Evolutionary conservation across 1,139 yeast species (phyloP), one percentile per base, ranked within the genome.

Genomic region (Cylindricascospora bacillispora): DNA sequence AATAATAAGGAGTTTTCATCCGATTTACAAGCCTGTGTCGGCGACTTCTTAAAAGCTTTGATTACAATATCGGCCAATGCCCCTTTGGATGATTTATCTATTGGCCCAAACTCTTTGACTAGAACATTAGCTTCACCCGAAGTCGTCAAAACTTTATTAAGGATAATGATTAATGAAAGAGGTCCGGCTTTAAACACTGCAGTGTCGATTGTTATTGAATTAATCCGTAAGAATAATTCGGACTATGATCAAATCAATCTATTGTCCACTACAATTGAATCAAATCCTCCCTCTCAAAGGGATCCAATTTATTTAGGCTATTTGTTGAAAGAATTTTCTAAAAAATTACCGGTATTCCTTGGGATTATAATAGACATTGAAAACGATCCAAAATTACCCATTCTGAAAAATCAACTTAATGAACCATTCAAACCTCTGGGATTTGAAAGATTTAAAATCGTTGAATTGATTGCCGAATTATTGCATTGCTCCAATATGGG

Each of bases 401-500:
- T 34, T 19, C 24, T 43, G 20, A 36, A 38, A 27, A 53, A 52
- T 26, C 54, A 52, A 31, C 27, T 54, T 19, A 43, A 49, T 19
- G 49, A 51, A 31, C 27, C 26, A 7, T 50, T 39, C 22, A 93
- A 82, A 56, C 98, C 98, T 1, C 62, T 89, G 24, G 98, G 98
- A 0, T 86, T 86, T 56, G 97, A 89, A 59, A 65, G 97, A 43
- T 89, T 92, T 58, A 82, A 86, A 53, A 80, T 89, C 30, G 89
- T 95, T 53, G 98, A 92, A 58, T 65, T 89, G 40, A 73, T 89
- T 39, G 98, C 98, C 1, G 99, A 89, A 54, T 65, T 89, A 30
- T 66, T 89, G 35, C 99, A 89, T 57, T 89, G 99, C 51, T 83
- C 95, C 15, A 89, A 89, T 56, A 92, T 92, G 98, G 92, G 89